phyloP scores from a whole-genome alignment of 2,329 filamentous ascomycete species.

The Fusarium brevicatenulatum region DNA sequence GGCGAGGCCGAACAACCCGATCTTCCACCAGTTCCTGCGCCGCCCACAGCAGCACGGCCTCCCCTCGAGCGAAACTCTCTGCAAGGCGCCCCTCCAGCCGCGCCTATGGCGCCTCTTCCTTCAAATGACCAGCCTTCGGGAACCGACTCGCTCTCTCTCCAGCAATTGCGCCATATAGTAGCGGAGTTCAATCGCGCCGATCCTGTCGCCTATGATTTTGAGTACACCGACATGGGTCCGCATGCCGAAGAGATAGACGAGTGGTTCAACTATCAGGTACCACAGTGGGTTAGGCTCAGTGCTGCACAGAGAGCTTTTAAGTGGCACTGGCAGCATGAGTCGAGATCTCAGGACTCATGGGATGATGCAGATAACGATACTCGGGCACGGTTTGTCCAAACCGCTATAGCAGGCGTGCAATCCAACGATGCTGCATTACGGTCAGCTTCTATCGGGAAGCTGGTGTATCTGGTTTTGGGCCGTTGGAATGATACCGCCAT shows the following conservation, averaged over 20 bases:
- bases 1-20: constrained; percentile 51
- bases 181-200: constrained; percentile 77
- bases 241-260: constrained; percentile 93
- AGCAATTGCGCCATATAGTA: constrained; percentile 78
- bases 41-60: constrained; percentile 37
- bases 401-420: constrained; percentile 58
- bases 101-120: constrained; percentile 46
- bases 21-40: constrained; percentile 50
- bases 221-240: constrained; percentile 76
- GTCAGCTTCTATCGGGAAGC: constrained; percentile 64
- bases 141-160: constrained; percentile 77
- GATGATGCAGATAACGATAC: constrained; percentile 68
- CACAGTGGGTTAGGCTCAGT: constrained; percentile 83
- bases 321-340: constrained; percentile 73
- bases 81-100: constrained; percentile 39
- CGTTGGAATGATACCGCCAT: constrained; percentile 76
- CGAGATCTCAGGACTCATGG: constrained; percentile 64
- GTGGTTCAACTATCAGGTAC: constrained; percentile 94
- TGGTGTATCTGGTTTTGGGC: constrained; percentile 73
- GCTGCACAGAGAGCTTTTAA: constrained; percentile 81
- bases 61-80: constrained; percentile 46
- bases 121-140: constrained; percentile 51
- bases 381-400: constrained; percentile 66
- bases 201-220: constrained; percentile 84
- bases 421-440: constrained; percentile 60